Evolutionary conservation across 73 alveolate genomes (phyloP).

Genomic region (Diophrys appendiculata): DNA sequence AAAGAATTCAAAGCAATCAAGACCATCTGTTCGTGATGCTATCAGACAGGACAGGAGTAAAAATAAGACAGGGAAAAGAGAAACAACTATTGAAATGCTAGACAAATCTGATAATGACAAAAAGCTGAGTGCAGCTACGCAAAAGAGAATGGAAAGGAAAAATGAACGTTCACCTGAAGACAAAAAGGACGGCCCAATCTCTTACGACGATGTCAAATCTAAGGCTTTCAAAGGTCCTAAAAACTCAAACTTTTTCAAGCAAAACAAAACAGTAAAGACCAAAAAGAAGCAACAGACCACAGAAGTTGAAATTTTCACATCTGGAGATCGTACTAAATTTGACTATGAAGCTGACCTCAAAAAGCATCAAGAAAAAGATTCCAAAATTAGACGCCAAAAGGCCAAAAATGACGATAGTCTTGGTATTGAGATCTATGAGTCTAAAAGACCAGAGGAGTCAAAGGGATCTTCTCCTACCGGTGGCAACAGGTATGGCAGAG

Average conservation of each 20-base stretch:
- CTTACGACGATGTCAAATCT: slow-evolving; percentile 16
- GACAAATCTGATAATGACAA: slow-evolving; percentile 8
- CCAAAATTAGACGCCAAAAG: neutral
- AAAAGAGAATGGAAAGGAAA: slow-evolving; percentile 9
- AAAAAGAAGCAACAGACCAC: slow-evolving; percentile 5
- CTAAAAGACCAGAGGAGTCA: neutral
- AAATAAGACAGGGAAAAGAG: slow-evolving; percentile 4
- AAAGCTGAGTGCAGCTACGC: slow-evolving; percentile 23
- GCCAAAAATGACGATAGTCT: neutral
- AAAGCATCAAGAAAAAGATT: slow-evolving; percentile 20
- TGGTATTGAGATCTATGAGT: neutral
- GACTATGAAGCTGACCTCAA: slow-evolving; percentile 12
- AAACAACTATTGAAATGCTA: neutral
- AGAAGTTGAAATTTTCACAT: slow-evolving; percentile 13
- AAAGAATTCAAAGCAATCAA: neutral
- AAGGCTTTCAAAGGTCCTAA: slow-evolving; percentile 9
- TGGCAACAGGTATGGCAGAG: neutral
- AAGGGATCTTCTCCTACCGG: no score
- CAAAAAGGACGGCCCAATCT: neutral
- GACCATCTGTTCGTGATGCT: slow-evolving; percentile 6
- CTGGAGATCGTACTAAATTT: slow-evolving; percentile 10
- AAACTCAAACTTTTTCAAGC: slow-evolving; percentile 14
- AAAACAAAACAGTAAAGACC: no score
- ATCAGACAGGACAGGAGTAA: slow-evolving; percentile 9
- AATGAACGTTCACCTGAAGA: neutral